These are phyloP conservation scores for Mucor plumbeus DNA, from an alignment of 371 early-diverging fungal genomes.

Conservation along the genomic window DNA sequence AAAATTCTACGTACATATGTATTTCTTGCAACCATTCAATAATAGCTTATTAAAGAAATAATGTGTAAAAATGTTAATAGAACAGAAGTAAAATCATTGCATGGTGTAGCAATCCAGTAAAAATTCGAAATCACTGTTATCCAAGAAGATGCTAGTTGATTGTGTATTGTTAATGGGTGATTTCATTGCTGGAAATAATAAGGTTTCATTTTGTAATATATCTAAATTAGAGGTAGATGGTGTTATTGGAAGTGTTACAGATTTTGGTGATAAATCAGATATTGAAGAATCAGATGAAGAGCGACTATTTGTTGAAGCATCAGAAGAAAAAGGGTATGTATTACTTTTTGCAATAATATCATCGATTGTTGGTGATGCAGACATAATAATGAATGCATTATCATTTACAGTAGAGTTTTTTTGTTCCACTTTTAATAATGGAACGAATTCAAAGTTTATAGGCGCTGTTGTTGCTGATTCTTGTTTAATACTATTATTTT, in stretches of 20 bases:
- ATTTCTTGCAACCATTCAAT: background rate
- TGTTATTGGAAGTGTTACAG: background rate
- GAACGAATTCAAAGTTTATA: background rate
- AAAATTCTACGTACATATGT: background rate
- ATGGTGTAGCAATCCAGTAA: background rate
- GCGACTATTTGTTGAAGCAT: background rate
- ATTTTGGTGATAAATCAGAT: background rate
- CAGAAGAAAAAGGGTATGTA: background rate
- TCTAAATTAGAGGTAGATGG: background rate
- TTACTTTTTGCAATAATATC: background rate
- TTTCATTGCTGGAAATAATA: slow-evolving; percentile 8
- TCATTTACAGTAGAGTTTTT: background rate
- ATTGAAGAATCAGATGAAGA: background rate
- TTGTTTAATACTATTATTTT: background rate
- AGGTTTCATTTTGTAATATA: background rate
- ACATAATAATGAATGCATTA: background rate
- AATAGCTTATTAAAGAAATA: background rate
- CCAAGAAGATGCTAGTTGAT: background rate
- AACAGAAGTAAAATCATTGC: background rate
- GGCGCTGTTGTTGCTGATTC: background rate
- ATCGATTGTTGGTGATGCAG: background rate
- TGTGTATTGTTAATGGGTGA: background rate
- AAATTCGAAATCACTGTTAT: background rate
- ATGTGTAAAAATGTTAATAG: background rate
- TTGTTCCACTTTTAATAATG: background rate